Conservation (phyloP, 2,329 filamentous ascomycete species). For the Epichloe elymi region DNA sequence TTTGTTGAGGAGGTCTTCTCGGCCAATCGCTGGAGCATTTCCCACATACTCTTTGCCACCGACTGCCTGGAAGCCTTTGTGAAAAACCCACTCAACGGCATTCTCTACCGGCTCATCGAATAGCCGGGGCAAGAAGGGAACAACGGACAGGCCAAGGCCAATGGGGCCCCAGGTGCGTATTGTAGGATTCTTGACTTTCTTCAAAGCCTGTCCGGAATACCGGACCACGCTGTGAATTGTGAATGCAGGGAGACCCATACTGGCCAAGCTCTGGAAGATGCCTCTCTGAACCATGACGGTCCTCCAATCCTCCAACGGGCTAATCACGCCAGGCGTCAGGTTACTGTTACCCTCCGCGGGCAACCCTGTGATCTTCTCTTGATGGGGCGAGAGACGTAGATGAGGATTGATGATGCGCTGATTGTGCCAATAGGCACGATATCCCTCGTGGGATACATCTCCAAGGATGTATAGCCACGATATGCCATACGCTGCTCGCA, state of each 20-base stretch:
- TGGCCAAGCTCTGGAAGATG: conserved; percentile 80
- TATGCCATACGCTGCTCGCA: conserved; percentile 74
- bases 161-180: conserved; percentile 83
- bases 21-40: conserved; percentile 38
- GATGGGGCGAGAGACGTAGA: conserved; percentile 36
- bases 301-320: conserved; percentile 78
- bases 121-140: conserved; percentile 70
- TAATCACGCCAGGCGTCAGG: conserved; percentile 29
- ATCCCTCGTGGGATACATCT: conserved; percentile 85
- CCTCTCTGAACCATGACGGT: conserved; percentile 84
- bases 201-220: conserved; percentile 79
- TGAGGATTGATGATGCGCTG: conserved; percentile 60
- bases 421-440: conserved; percentile 86
- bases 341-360: conserved; percentile 18
- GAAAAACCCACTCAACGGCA: conserved; percentile 81
- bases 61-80: conserved; percentile 62
- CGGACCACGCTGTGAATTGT: conserved; percentile 88
- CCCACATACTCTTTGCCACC: conserved; percentile 50
- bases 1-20: conserved; percentile 26
- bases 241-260: conserved; percentile 87
- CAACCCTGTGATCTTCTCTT: conserved; percentile 36
- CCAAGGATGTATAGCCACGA: conserved; percentile 89
- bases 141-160: conserved; percentile 62
- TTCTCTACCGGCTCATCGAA: conserved; percentile 91
- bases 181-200: conserved; percentile 60